A percentile compares a stretch with the other conserved stretches of the same genome.
These are phyloP conservation scores for Ganoderma leucocontextum DNA, from an alignment of 1,284 basidiomycete genomes.

Conservation along the genomic window DNA sequence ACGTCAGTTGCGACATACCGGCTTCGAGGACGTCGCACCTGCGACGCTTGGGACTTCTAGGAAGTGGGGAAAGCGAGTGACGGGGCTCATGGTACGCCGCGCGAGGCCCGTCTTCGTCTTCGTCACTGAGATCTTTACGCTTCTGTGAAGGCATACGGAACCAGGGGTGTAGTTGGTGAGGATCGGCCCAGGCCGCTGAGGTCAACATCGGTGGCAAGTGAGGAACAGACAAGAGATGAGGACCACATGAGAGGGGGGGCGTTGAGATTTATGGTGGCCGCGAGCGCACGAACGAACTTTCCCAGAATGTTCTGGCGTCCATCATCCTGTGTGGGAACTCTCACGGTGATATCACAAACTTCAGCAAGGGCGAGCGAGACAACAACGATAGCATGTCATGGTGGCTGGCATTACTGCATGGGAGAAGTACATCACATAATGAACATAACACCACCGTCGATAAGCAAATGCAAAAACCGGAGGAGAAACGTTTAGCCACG, in stretches of 20 bases:
- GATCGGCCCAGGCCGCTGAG: slow-evolving; percentile 39
- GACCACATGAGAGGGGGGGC: slow-evolving; percentile 1
- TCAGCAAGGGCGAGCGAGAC: not conserved
- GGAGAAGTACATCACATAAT: slow-evolving; percentile 33
- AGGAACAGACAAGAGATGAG: slow-evolving; percentile 8
- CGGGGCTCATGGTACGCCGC: slow-evolving; percentile 22
- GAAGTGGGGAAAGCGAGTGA: slow-evolving; percentile 32
- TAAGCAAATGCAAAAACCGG: slow-evolving; percentile 23
- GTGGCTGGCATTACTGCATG: slow-evolving; percentile 35
- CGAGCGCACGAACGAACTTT: slow-evolving; percentile 27
- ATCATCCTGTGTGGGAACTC: slow-evolving; percentile 9
- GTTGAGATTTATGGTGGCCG: slow-evolving; percentile 31
- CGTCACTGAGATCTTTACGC: slow-evolving; percentile 49
- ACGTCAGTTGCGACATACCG: slow-evolving; percentile 62
- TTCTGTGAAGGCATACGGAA: slow-evolving; percentile 56
- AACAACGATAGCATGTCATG: slow-evolving; percentile 31
- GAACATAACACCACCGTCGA: slow-evolving; percentile 34
- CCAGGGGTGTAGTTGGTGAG: slow-evolving; percentile 62
- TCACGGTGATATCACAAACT: not conserved
- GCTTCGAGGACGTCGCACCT: slow-evolving; percentile 61
- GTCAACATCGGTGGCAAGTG: slow-evolving; percentile 36
- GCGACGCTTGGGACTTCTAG: slow-evolving; percentile 54
- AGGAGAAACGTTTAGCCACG: slow-evolving; percentile 65
- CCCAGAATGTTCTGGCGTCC: slow-evolving; percentile 32
- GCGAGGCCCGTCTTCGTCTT: slow-evolving; percentile 26